These are phyloP conservation scores for Stylosanthes scabra DNA, from an alignment of 331 rosid genomes.

Conservation along the genomic window DNA sequence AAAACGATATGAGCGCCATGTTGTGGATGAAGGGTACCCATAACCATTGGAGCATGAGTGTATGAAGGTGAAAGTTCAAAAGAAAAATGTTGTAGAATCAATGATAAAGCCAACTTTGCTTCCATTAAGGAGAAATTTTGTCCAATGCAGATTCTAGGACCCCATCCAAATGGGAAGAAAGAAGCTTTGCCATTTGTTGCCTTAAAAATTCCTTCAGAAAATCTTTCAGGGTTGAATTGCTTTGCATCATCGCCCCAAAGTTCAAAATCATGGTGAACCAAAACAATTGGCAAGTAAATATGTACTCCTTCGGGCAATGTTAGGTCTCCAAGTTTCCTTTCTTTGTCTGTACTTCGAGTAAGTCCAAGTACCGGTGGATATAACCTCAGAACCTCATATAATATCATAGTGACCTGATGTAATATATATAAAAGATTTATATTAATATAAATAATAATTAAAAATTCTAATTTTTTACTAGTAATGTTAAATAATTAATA, in stretches of 20 bases:
- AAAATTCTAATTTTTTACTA: too few species aligned
- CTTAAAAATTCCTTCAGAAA: conserved; percentile 61
- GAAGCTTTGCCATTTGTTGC: conserved; percentile 52
- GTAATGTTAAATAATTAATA: too few species aligned
- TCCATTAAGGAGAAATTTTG: conserved; percentile 66
- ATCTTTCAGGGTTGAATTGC: conserved; percentile 73
- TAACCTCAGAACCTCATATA: conserved; percentile 68
- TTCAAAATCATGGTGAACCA: conserved; percentile 54
- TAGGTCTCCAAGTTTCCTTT: conserved; percentile 49
- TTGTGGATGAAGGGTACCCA: conserved; percentile 50
- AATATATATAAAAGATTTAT: neutral
- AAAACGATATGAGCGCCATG: conserved; percentile 64
- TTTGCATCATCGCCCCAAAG: conserved; percentile 75
- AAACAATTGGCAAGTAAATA: conserved; percentile 33
- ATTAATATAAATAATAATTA: too few species aligned
- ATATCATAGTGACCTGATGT: conserved; percentile 65
- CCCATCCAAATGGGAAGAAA: conserved; percentile 72
- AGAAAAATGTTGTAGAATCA: conserved; percentile 63
- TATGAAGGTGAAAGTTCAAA: conserved; percentile 69
- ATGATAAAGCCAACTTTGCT: conserved; percentile 57
- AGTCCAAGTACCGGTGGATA: conserved; percentile 44
- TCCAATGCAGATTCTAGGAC: conserved; percentile 76
- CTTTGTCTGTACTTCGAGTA: conserved; percentile 20
- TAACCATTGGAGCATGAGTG: conserved; percentile 53
- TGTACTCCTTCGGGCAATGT: conserved; percentile 58